A percentile compares a stretch with the other conserved stretches of the same genome.
phyloP scores from a whole-genome alignment of 164 flowering plant species.

The Tinospora cordifolia region DNA sequence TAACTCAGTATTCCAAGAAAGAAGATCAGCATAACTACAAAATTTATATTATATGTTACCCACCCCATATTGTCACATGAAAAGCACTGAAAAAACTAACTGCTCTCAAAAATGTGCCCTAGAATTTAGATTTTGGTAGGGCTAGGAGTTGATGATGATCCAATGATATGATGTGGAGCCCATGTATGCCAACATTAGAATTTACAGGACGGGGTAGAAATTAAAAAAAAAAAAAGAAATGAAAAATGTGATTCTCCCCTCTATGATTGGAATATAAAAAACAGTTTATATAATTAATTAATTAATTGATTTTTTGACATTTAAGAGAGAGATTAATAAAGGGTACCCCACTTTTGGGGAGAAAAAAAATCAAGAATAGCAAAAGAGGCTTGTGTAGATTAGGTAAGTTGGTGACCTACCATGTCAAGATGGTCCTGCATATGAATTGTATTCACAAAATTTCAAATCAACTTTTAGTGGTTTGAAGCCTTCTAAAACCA shows the following conservation, averaged over 20 bases:
- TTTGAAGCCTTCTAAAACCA: background rate
- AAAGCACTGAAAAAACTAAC: background rate
- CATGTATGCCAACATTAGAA: too few relatives aligned
- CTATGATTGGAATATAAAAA: background rate
- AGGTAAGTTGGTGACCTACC: constrained; percentile 13
- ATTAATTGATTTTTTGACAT: background rate
- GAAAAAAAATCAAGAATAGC: background rate
- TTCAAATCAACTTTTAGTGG: background rate
- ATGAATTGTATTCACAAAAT: background rate
- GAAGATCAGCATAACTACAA: background rate
- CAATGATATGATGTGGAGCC: too few relatives aligned
- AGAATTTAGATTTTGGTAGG: background rate
- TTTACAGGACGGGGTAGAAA: too few relatives aligned
- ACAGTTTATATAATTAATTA: background rate
- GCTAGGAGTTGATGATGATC: too few relatives aligned
- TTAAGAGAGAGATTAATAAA: background rate
- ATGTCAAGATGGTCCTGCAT: background rate
- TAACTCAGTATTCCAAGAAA: constrained; percentile 4
- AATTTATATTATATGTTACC: too few relatives aligned
- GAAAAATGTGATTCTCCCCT: background rate
- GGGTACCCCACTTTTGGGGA: background rate
- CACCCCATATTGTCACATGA: background rate
- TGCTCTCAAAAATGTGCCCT: background rate
- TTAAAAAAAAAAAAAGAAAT: too few relatives aligned
- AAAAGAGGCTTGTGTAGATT: constrained; percentile 1